These are phyloP conservation scores for Leucocoprinus sp. DNA, from an alignment of 768 basidiomycete species.

Conservation along the genomic window DNA sequence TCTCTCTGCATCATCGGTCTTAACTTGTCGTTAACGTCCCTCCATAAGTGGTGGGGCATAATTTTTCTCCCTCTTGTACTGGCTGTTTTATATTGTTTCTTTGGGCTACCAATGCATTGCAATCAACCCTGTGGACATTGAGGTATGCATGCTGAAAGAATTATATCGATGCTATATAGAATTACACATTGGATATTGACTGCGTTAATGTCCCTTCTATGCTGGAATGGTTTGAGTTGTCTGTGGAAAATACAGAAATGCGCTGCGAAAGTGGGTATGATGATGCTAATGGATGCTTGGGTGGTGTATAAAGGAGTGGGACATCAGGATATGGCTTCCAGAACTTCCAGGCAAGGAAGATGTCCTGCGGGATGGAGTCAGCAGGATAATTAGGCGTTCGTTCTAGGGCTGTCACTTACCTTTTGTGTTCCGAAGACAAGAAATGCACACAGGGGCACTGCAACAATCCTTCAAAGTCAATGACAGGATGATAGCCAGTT, in stretches of 20 bases:
- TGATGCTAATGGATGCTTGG: conserved; percentile 1
- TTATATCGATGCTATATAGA: conserved; percentile 3
- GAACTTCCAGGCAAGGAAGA: conserved; percentile 29
- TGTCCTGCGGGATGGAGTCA: conserved; percentile 24
- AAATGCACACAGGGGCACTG: conserved; percentile 43
- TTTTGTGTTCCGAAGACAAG: conserved; percentile 42
- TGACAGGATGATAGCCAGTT: background rate
- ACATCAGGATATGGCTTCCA: conserved; percentile 16
- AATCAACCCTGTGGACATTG: too few relatives aligned
- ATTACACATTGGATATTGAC: conserved; percentile 7
- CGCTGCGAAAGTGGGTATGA: background rate
- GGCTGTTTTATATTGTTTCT: conserved; percentile 9
- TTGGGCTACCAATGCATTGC: background rate
- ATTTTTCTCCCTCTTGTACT: conserved; percentile 23
- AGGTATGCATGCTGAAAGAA: background rate
- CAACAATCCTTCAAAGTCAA: conserved; percentile 6
- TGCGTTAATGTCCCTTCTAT: background rate
- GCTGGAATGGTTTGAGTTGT: background rate
- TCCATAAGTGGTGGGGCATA: conserved; percentile 70
- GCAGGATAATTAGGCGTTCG: background rate
- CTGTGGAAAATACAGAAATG: background rate
- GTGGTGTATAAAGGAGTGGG: conserved; percentile 6
- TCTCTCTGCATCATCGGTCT: background rate
- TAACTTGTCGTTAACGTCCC: conserved; percentile 18
- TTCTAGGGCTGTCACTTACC: conserved; percentile 21